Evolutionary conservation across 345 rosid species (phyloP).

Genomic region (Turnera subulata): DNA sequence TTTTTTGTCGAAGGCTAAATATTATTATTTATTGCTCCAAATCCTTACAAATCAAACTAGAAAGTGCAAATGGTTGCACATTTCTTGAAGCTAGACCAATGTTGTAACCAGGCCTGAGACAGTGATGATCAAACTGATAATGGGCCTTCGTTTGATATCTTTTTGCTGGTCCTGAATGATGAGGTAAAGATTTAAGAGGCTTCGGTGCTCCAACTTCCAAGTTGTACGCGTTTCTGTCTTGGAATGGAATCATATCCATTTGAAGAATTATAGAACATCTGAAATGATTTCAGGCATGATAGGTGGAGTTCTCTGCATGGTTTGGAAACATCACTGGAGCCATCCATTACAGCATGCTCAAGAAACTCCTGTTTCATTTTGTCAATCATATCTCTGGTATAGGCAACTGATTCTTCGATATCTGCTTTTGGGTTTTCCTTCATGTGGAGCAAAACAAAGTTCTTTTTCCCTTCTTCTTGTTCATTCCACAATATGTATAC

Average conservation of each 20-base stretch:
- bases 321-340: slow-evolving; percentile 34
- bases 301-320: slow-evolving; percentile 39
- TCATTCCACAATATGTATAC: slow-evolving; percentile 18
- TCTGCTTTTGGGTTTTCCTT: slow-evolving; percentile 26
- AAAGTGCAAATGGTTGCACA: too few species aligned
- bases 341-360: slow-evolving; percentile 35
- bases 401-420: slow-evolving; percentile 39
- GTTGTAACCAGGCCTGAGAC: not conserved
- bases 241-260: slow-evolving; percentile 45
- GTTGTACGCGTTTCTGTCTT: slow-evolving; percentile 24
- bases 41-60: too few species aligned
- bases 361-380: slow-evolving; percentile 35
- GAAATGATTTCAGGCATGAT: slow-evolving; percentile 35
- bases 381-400: slow-evolving; percentile 25
- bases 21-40: too few species aligned
- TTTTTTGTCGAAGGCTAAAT: too few species aligned
- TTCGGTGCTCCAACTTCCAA: slow-evolving; percentile 14
- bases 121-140: not conserved
- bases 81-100: not conserved
- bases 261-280: slow-evolving; percentile 45
- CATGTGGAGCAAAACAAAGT: slow-evolving; percentile 38
- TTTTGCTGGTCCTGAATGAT: slow-evolving; percentile 6
- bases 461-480: slow-evolving; percentile 43
- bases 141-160: not conserved
- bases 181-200: not conserved